Evolutionary conservation across 2,329 filamentous ascomycete species (phyloP).

Genomic region (Trichoderma lentiforme): DNA sequence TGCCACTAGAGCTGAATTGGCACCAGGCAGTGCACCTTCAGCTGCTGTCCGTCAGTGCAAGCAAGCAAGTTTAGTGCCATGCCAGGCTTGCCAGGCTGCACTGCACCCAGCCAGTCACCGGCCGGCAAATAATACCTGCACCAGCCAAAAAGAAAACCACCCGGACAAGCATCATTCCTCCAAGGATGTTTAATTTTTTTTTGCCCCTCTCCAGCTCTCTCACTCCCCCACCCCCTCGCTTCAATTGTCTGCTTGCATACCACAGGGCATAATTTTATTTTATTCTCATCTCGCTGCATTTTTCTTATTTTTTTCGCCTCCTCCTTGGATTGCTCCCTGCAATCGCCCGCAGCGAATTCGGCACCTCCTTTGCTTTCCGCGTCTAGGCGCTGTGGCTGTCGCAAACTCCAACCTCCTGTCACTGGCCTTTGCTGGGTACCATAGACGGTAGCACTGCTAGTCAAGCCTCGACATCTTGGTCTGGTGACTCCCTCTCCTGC

Average conservation of each 20-base stretch:
- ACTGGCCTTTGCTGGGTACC: neutral
- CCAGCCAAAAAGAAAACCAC: neutral
- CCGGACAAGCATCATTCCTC: neutral
- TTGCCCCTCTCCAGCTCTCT: slow-evolving; percentile 3
- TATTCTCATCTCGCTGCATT: neutral
- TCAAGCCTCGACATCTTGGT: slow-evolving; percentile 10
- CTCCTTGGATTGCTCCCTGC: neutral
- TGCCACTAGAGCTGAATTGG: neutral
- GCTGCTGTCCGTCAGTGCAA: neutral
- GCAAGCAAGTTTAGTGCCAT: neutral
- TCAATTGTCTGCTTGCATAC: slow-evolving; percentile 10
- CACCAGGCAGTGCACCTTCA: neutral
- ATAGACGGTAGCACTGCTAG: neutral
- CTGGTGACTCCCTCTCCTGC: slow-evolving; percentile 6
- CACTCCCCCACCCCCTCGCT: slow-evolving; percentile 12
- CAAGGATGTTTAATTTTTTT: neutral
- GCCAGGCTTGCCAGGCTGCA: neutral
- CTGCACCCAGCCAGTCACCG: neutral
- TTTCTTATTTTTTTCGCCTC: neutral
- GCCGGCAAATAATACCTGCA: neutral
- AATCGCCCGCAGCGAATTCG: neutral
- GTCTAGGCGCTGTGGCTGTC: neutral
- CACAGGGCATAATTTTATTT: neutral
- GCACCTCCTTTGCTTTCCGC: neutral
- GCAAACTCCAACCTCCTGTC: neutral